Conservation (phyloP, 1,284 basidiomycete species). For the Tetrapyrgos nigripes region DNA sequence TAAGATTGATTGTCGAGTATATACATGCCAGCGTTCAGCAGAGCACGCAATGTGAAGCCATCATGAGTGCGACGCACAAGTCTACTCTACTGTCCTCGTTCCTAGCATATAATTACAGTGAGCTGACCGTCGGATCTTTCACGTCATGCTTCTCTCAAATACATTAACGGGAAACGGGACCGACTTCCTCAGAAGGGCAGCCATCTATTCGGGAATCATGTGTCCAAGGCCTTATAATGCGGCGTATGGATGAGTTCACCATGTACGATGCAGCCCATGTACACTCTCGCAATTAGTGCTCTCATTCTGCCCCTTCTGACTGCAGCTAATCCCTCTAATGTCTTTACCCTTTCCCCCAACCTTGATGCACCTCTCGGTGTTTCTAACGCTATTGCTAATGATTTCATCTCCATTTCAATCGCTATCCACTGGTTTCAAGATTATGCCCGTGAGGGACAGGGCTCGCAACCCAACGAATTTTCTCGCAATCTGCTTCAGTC, state of each 20-base stretch:
- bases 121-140: background rate
- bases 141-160: too few species aligned
- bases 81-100: background rate
- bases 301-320: background rate
- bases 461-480: conserved; percentile 9
- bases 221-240: background rate
- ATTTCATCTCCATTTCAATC: conserved; percentile 14
- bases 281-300: background rate
- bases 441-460: conserved; percentile 7
- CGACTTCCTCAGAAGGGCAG: background rate
- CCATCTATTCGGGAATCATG: background rate
- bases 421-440: conserved; percentile 17
- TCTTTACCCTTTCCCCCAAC: background rate
- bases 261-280: background rate
- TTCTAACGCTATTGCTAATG: conserved; percentile 12
- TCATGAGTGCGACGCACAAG: background rate
- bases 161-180: too few species aligned
- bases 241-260: background rate
- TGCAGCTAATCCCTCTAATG: background rate
- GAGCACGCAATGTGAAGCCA: background rate
- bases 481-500: conserved; percentile 11
- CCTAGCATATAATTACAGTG: background rate
- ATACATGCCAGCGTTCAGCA: background rate
- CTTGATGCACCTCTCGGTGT: background rate
- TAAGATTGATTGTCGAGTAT: background rate